Base-by-base conservation (phyloP, 768 basidiomycete species). In the Kwoniella mangroviensis region DNA sequence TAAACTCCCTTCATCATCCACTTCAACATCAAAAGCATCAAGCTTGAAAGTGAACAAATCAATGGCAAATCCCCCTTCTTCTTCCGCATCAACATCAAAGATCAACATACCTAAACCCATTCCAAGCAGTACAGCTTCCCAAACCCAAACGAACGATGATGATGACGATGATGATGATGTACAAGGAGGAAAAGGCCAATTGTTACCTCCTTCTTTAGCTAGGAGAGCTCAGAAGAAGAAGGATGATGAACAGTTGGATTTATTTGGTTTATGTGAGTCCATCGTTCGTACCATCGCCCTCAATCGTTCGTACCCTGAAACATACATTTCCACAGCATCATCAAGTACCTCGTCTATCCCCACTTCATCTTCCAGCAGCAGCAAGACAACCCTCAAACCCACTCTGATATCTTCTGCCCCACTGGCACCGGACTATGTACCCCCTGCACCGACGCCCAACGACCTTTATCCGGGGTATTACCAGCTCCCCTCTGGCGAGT, bases 381-480 rank as follows among this genome's bases (percentile, higher is more conserved):
- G 52, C 10, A 57, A 28, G 9, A 15, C 67, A 2, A 28, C 24
- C 41, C 15, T 68, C 55, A 69, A 65, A 55, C 62, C 70, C n/a
- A 51, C 65, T n/a, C 57, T 70, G 6, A 77, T 82, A 54, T 73
- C 79, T 21, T 79, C 81, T 4, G 81, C 81, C 2, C 81, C 81
- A 0, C 53, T 67, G 17, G 77, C 79, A 10, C 65, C 75, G 40
- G 79, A 81, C 52, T 82, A 77, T 67, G 64, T 74, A 3, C 81
- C 81, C 0, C 81, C 80, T 4, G 34, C 53, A 49, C 81, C 81
- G 1, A 76, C 75, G 7, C 7, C 66, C 1, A 53, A 56, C 15
- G 81, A 82, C 60, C 80, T 79, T 13, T 82, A 82, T 75, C 81
- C 81, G 26, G 81, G 81, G 19, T 82, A 81, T 65, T 82, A 82